These are phyloP conservation scores for Leptodontidium sp. DNA, from an alignment of 2,329 filamentous ascomycete genomes.

Conservation along the genomic window DNA sequence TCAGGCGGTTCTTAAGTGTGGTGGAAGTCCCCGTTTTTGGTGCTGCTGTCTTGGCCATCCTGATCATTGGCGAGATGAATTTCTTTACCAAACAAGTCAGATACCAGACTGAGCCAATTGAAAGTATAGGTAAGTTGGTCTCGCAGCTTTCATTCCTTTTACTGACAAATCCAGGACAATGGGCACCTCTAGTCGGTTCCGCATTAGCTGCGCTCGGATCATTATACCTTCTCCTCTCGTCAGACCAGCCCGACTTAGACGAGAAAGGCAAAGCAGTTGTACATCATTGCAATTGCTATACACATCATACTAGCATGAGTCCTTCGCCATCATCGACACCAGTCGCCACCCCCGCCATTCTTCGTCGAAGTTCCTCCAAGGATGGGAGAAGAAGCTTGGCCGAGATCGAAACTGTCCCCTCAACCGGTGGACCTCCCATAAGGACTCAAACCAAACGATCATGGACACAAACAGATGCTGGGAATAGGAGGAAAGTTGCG, in stretches of 20 bases:
- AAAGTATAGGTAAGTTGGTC: conserved; percentile 62
- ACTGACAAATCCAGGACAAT: conserved; percentile 58
- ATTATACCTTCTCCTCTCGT: conserved; percentile 58
- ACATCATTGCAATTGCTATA: conserved; percentile 24
- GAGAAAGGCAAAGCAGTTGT: conserved; percentile 19
- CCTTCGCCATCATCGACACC: conserved; percentile 21
- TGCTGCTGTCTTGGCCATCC: conserved; percentile 64
- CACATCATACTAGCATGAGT: background rate
- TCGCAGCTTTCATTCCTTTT: conserved; percentile 11
- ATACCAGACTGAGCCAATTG: conserved; percentile 69
- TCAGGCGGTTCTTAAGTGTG: conserved; percentile 61
- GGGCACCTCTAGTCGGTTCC: conserved; percentile 67
- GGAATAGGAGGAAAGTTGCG: conserved; percentile 54
- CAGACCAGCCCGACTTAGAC: conserved; percentile 25
- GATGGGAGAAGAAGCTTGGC: conserved; percentile 13
- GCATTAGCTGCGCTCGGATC: conserved; percentile 65
- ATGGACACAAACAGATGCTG: conserved; percentile 29
- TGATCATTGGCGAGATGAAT: conserved; percentile 69
- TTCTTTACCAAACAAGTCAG: conserved; percentile 64
- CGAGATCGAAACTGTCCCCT: conserved; percentile 23
- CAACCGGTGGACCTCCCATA: background rate
- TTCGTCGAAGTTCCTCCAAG: conserved; percentile 25
- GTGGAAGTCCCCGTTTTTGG: conserved; percentile 67
- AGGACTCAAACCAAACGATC: conserved; percentile 6
- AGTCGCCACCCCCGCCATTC: conserved; percentile 5